Base-by-base conservation (phyloP, 2,329 filamentous ascomycete species). In the Plectosphaerella plurivora region DNA sequence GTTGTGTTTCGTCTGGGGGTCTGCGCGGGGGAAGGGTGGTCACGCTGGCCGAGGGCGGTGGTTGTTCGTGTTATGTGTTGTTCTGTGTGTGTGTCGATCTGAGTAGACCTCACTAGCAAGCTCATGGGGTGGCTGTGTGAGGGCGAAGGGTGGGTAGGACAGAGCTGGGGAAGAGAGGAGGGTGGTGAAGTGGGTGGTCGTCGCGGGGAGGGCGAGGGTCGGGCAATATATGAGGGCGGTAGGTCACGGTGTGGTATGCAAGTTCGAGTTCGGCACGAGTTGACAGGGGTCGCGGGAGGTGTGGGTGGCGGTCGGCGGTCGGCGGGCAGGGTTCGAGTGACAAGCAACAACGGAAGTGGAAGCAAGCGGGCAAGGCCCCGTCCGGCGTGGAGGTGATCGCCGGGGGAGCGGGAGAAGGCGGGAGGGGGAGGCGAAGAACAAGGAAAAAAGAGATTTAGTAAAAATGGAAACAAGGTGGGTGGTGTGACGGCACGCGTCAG, bases 71-170 rank as follows among this genome's bases (percentile, higher is more conserved):
- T 22, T 45, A 28, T 47, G 28, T 18, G 33, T 20, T n/a, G 25
- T 24, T 45, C 44, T 45, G 18, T 8, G 44, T 20, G n/a, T 14
- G 44, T 45, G 44, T 51, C 18, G 49, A 39, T 41, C 28, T 48
- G 45, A 33, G 50, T 37, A 51, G 52, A 59, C 71, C 65, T 73
- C 67, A 73, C 61, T 73, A 74, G 64, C 71, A 65, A 70, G 64
- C 59, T 69, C 70, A 73, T 74, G 59, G 63, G 65, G 49, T 45
- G 51, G 35, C 25, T 46, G 33, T 11, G 52, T 41, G 20, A 37
- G 47, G 42, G 56, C 53, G 52, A 46, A 52, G 41, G 45, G 36
- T 42, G 46, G 42, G 42, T 18, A 18, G 16, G 28, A 33, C 28
- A 22, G 28, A 33, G 28, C 28, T 33, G 28, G 28, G 28, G 28